Conservation (phyloP, 2,329 filamentous ascomycete genomes). For the Orbilia ellipsospora region DNA sequence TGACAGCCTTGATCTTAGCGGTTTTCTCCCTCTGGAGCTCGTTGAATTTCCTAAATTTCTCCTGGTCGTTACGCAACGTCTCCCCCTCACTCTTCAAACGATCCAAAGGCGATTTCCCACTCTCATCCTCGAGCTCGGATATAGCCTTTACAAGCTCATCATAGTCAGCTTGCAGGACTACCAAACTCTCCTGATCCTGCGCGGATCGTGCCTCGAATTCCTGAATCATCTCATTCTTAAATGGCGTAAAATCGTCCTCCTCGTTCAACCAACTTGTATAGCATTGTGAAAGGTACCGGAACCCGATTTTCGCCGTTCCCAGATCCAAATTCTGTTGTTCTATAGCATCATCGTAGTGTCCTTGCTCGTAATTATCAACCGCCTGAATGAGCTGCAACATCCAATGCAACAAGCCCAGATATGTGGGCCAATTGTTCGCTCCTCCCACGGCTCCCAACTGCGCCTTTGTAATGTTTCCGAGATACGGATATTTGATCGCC, state of each 20-base stretch:
- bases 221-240: conserved; percentile 74
- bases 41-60: conserved; percentile 97
- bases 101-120: conserved; percentile 78
- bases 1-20: conserved; percentile 85
- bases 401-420: conserved; percentile 94
- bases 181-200: conserved; percentile 83
- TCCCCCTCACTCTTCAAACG: conserved; percentile 85
- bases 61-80: conserved; percentile 91
- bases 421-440: conserved; percentile 90
- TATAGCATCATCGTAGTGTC: conserved; percentile 87
- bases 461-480: conserved; percentile 94
- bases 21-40: conserved; percentile 82
- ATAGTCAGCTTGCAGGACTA: conserved; percentile 87
- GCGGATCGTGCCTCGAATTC: conserved; percentile 88
- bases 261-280: conserved; percentile 95
- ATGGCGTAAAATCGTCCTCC: conserved; percentile 87
- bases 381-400: conserved; percentile 98
- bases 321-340: conserved; percentile 85
- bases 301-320: conserved; percentile 89
- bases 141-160: conserved; percentile 84
- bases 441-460: conserved; percentile 94
- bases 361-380: conserved; percentile 82
- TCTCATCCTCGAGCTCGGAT: conserved; percentile 86
- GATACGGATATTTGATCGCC: conserved; percentile 92
- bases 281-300: conserved; percentile 86